phyloP scores from a whole-genome alignment of 2,329 filamentous ascomycete genomes.

The Coniochaeta sp. region DNA sequence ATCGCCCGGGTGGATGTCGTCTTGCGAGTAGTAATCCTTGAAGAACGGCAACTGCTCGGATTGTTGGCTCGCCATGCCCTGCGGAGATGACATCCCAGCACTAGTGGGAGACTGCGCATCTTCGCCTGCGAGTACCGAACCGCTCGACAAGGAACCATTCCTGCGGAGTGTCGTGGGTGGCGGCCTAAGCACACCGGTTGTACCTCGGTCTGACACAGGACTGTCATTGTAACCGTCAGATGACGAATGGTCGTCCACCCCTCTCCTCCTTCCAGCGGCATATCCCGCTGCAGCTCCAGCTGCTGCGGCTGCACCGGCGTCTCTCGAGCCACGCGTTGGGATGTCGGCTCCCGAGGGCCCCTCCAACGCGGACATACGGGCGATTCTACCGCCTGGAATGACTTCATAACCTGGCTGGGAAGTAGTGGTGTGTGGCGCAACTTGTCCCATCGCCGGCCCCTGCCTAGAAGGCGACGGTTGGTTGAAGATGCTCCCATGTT shows the following conservation, averaged over 20 bases:
- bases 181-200: constrained; percentile 46
- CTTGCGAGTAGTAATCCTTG: constrained; percentile 97
- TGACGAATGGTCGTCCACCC: constrained; percentile 54
- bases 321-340: constrained; percentile 41
- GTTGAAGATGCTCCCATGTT: constrained; percentile 74
- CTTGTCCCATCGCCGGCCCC: constrained; percentile 34
- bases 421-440: constrained; percentile 16
- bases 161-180: constrained; percentile 57
- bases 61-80: constrained; percentile 77
- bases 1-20: constrained; percentile 89
- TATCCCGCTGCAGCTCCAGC: constrained; percentile 41
- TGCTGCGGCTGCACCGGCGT: constrained; percentile 35
- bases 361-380: constrained; percentile 92
- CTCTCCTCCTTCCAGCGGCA: constrained; percentile 33
- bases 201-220: constrained; percentile 58
- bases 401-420: constrained; percentile 58
- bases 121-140: constrained; percentile 64
- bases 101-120: constrained; percentile 69
- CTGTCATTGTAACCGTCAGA: constrained; percentile 68
- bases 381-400: constrained; percentile 80
- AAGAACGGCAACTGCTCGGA: constrained; percentile 95
- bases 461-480: constrained; percentile 71
- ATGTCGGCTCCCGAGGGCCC: constrained; percentile 55
- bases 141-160: constrained; percentile 83
- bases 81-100: constrained; percentile 74